phyloP scores from a whole-genome alignment of 352 stramenopile species.

The Globisporangium spiculum region DNA sequence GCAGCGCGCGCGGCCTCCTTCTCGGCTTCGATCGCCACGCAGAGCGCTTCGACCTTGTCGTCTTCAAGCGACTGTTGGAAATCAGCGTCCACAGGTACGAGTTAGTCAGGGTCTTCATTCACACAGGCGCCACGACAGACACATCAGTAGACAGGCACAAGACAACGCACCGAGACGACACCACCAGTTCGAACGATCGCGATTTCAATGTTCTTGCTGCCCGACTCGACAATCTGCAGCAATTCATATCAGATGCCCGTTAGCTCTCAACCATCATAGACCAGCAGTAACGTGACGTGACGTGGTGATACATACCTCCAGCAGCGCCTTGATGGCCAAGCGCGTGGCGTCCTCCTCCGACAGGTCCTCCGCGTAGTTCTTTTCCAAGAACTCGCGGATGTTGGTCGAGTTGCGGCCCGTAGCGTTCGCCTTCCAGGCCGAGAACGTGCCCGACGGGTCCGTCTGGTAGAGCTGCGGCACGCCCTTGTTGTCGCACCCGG shows the following conservation, averaged over 20 bases:
- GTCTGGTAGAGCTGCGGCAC: slow-evolving; percentile 97
- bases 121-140: too few species aligned
- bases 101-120: too few species aligned
- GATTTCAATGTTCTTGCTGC: slow-evolving; percentile 99
- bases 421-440: slow-evolving; percentile 97
- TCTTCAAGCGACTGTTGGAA: slow-evolving; percentile 55
- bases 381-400: slow-evolving; percentile 98
- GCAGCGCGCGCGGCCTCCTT: slow-evolving; percentile 75
- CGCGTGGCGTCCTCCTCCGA: slow-evolving; percentile 90
- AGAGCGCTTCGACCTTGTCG: slow-evolving; percentile 78
- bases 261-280: not conserved
- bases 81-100: not conserved
- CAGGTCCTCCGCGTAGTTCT: slow-evolving; percentile 94
- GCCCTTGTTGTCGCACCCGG: slow-evolving; percentile 91
- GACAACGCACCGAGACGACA: slow-evolving; percentile 60
- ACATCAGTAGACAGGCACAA: not conserved
- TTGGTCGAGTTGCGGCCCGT: slow-evolving; percentile 97
- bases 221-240: slow-evolving; percentile 92
- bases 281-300: not conserved
- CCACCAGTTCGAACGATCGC: slow-evolving; percentile 87
- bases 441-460: slow-evolving; percentile 98
- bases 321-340: slow-evolving; percentile 93
- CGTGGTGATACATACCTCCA: slow-evolving; percentile 69
- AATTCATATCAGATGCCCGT: not conserved
- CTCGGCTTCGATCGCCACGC: slow-evolving; percentile 78